phyloP scores from a whole-genome alignment of 75 land plant genomes.

The Selaginella tamariscina region DNA sequence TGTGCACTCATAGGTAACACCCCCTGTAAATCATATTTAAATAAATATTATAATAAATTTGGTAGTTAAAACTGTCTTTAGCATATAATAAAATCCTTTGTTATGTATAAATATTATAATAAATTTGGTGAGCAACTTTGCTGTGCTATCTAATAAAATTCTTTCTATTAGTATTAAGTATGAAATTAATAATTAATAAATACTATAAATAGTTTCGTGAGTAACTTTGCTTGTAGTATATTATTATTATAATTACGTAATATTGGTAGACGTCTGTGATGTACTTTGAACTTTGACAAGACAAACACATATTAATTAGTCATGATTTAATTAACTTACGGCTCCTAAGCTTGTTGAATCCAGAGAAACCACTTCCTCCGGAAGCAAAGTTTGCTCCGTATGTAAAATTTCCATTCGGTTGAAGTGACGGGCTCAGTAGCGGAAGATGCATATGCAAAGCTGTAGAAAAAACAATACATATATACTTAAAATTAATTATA shows the following conservation, averaged over 20 bases:
- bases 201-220: too few relatives aligned
- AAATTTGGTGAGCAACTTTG: background rate
- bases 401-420: background rate
- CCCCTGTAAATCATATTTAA: background rate
- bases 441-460: background rate
- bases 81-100: background rate
- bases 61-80: background rate
- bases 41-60: background rate
- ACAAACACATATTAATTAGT: too few relatives aligned
- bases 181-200: background rate
- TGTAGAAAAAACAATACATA: background rate
- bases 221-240: too few relatives aligned
- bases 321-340: background rate
- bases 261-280: too few relatives aligned
- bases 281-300: too few relatives aligned
- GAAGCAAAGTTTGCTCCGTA: conserved; percentile 7
- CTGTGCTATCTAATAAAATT: background rate
- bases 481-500: background rate
- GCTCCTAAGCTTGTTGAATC: background rate
- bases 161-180: background rate
- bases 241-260: too few relatives aligned
- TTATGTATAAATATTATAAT: background rate
- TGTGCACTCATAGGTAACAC: background rate
- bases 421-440: background rate
- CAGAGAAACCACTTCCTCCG: conserved; percentile 1